Conservation (phyloP, 2,329 filamentous ascomycete genomes). For the Penicillium sp. region DNA sequence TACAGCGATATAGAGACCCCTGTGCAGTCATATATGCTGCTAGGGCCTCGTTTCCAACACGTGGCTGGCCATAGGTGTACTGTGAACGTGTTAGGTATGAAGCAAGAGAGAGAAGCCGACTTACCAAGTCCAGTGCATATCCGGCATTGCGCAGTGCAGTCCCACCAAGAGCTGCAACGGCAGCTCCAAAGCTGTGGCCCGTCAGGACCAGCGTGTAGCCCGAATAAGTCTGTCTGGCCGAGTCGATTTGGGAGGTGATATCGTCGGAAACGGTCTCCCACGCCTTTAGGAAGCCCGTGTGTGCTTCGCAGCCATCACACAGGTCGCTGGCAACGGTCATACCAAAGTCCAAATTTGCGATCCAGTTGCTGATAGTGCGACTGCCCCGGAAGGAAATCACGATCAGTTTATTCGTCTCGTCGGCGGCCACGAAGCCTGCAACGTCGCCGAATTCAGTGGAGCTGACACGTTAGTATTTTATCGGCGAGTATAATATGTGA, state of each 20-base stretch:
- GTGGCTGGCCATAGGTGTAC: constrained; percentile 44
- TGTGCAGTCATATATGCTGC: constrained; percentile 39
- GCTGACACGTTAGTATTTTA: constrained; percentile 7
- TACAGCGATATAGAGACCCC: constrained; percentile 35
- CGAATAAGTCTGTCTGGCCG: constrained; percentile 31
- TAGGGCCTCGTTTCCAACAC: constrained; percentile 39
- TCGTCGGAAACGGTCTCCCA: constrained; percentile 40
- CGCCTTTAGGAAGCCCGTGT: constrained; percentile 47
- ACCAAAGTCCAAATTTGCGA: constrained; percentile 32
- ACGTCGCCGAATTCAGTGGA: constrained; percentile 36
- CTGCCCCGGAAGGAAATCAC: constrained; percentile 38
- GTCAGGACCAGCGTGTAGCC: constrained; percentile 44
- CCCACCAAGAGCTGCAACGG: constrained; percentile 48
- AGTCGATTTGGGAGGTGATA: constrained; percentile 38
- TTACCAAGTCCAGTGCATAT: constrained; percentile 42
- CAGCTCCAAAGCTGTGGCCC: constrained; percentile 51
- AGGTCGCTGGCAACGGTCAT: constrained; percentile 32
- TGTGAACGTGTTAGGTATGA: constrained; percentile 9
- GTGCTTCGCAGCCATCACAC: constrained; percentile 44
- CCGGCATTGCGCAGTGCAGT: constrained; percentile 44
- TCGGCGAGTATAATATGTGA: background rate
- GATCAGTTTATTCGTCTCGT: constrained; percentile 41
- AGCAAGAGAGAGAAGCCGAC: constrained; percentile 8
- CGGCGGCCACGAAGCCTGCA: constrained; percentile 47
- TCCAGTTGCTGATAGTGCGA: constrained; percentile 29